Conservation (phyloP, 148 eudicot species). For the Suaeda aralocaspica region DNA sequence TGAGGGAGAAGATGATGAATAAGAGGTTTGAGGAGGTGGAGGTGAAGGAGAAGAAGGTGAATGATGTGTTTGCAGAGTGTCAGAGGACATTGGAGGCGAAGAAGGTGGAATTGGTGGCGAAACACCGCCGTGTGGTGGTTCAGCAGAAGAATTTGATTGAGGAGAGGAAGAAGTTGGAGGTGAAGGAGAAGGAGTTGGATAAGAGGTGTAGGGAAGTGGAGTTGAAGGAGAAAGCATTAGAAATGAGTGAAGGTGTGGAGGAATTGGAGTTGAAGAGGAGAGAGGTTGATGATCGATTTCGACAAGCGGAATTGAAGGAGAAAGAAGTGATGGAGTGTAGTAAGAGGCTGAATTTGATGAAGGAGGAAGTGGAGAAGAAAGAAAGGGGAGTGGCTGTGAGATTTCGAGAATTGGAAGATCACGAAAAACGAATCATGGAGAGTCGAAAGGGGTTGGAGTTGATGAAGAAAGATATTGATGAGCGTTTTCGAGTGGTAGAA, state of each 20-base stretch:
- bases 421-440: conserved; percentile 7
- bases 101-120: not conserved
- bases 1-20: not conserved
- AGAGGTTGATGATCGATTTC: not conserved
- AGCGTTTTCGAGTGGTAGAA: not conserved
- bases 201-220: conserved; percentile 4
- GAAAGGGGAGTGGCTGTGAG: not conserved
- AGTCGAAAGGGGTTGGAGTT: not conserved
- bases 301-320: not conserved
- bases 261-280: conserved; percentile 1
- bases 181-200: conserved; percentile 12
- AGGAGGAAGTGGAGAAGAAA: not conserved
- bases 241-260: not conserved
- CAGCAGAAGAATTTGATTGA: not conserved
- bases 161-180: not conserved
- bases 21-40: not conserved
- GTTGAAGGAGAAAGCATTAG: not conserved
- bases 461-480: conserved; percentile 11
- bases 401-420: conserved; percentile 2
- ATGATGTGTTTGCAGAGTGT: not conserved
- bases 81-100: not conserved
- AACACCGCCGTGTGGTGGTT: no score
- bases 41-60: conserved; percentile 2
- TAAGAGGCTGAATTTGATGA: not conserved
- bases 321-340: not conserved